Evolutionary conservation across 495 filamentous ascomycete genomes (phyloP), one percentile per base, ranked within the genome.

Genomic region (Terfezia claveryi): DNA sequence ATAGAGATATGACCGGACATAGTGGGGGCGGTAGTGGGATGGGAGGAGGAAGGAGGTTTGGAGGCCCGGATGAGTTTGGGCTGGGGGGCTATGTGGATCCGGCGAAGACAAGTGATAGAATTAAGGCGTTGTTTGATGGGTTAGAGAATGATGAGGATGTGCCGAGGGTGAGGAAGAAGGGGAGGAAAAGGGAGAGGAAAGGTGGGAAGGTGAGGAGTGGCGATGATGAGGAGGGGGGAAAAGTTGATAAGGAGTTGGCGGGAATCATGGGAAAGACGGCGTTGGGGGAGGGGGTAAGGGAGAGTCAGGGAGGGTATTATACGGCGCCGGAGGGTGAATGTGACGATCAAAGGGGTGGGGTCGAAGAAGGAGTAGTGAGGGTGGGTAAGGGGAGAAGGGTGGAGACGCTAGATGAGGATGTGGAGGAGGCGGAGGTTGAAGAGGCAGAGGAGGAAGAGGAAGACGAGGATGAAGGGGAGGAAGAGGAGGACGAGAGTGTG

Each of bases 401-500:
- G 38, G 54, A 56, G 16, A 55, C 9, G 44, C 8, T 12, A 36
- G 46, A 51, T 41, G n/a, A 41, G 6, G 16, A 23, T 20, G 46
- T 41, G 11, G 16, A 27, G n/a, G 57, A 52, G 38, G 55, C 11
- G 9, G 10, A 37, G 17, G 20, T 5, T 23, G 50, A 55, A 9
- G 32, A 54, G 2, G 54, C 54, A 2, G 60, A 54, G 37, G 71
- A 69, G 32, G 72, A 73, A 12, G 68, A 69, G 0, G 70, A 72
- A 0, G 70, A 63, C 6, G 64, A 69, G 37, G 66, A 65, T 9
- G 68, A 68, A 0, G 57, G 58, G 12, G 80, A 82, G 0, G 80
- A 81, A 12, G 80, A 84, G 1, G 80, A 77, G 50, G 82, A 86
- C 50, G 78, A 83, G 61, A 79, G 76, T 10, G 75, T 72, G n/a